Percentiles rank a stretch among this genome's conserved stretches.
phyloP scores from a whole-genome alignment of 1,139 yeast genomes.

The Yamadazyma sp. region DNA sequence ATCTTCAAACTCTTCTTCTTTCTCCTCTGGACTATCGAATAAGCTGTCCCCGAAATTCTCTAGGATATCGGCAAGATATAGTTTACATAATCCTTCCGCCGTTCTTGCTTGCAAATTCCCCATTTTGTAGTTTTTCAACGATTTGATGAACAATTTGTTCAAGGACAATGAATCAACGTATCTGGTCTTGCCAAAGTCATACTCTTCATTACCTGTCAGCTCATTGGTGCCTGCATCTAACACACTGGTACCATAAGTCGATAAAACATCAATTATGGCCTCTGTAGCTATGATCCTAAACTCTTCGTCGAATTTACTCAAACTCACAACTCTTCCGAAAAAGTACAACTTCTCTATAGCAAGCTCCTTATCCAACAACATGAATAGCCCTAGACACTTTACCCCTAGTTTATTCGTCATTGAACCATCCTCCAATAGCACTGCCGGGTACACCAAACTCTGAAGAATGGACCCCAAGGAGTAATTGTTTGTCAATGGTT shows the following conservation, averaged over 20 bases:
- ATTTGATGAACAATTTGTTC: conserved; percentile 68
- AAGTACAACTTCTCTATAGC: conserved; percentile 62
- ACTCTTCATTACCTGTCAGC: conserved; percentile 7
- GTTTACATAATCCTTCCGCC: conserved; percentile 85
- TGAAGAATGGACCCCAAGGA: conserved; percentile 73
- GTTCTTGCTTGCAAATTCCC: conserved; percentile 76
- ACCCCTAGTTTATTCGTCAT: conserved; percentile 67
- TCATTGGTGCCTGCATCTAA: conserved; percentile 42
- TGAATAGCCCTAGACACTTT: conserved; percentile 75
- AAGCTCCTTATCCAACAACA: conserved; percentile 64
- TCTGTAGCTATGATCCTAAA: conserved; percentile 64
- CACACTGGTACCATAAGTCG: conserved; percentile 71
- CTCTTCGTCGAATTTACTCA: conserved; percentile 53
- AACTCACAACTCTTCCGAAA: conserved; percentile 58
- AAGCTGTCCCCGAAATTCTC: conserved; percentile 16
- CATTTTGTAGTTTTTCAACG: conserved; percentile 56
- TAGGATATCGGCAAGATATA: conserved; percentile 75
- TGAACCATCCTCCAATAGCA: conserved; percentile 58
- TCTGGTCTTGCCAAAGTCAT: conserved; percentile 33
- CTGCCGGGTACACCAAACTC: conserved; percentile 81
- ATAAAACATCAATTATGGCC: conserved; percentile 74
- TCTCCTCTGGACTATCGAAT: conserved; percentile 14
- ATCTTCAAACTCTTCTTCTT: conserved; percentile 24
- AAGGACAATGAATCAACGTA: conserved; percentile 57
- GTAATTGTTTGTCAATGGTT: conserved; percentile 64